Conservation (phyloP, 352 stramenopile genomes). For the Thraustochytrium striatum region DNA sequence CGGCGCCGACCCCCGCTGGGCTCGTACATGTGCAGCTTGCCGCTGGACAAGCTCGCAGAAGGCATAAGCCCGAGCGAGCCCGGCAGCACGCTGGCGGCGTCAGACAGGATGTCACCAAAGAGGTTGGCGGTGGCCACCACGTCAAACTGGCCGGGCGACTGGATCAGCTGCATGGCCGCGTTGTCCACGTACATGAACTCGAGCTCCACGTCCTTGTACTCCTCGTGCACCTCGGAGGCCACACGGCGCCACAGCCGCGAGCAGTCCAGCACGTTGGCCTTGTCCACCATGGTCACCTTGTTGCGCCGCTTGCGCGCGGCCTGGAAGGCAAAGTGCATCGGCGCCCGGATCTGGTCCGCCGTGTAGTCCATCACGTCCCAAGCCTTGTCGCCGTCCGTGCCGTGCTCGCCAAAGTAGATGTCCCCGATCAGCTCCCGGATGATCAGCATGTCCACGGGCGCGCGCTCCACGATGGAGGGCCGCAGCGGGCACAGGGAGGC, state of each 20-base stretch:
- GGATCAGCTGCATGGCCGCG: slow-evolving; percentile 96
- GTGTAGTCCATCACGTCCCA: slow-evolving; percentile 97
- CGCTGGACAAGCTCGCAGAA: slow-evolving; percentile 75
- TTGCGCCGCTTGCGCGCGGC: slow-evolving; percentile 79
- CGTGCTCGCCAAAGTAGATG: slow-evolving; percentile 95
- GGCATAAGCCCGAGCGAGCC: slow-evolving; percentile 95
- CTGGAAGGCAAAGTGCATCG: slow-evolving; percentile 72
- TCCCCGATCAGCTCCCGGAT: slow-evolving; percentile 96
- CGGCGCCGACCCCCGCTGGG: slow-evolving; percentile 95
- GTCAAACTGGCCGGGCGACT: slow-evolving; percentile 97
- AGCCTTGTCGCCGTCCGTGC: slow-evolving; percentile 65
- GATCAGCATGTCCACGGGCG: slow-evolving; percentile 96
- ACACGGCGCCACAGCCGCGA: slow-evolving; percentile 73
- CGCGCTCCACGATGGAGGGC: slow-evolving; percentile 81
- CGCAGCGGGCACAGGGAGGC: slow-evolving; percentile 94
- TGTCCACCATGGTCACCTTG: slow-evolving; percentile 95
- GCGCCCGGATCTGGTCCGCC: slow-evolving; percentile 82
- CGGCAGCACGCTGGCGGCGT: slow-evolving; percentile 94
- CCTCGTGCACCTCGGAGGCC: slow-evolving; percentile 68
- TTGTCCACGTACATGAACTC: slow-evolving; percentile 99
- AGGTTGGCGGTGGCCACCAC: slow-evolving; percentile 98
- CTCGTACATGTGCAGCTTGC: slow-evolving; percentile 89
- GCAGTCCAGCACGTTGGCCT: slow-evolving; percentile 98
- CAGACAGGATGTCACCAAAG: slow-evolving; percentile 97
- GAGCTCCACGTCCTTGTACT: slow-evolving; percentile 87